phyloP scores from a whole-genome alignment of 2,329 filamentous ascomycete genomes.

The Phyllosticta ampelicida region DNA sequence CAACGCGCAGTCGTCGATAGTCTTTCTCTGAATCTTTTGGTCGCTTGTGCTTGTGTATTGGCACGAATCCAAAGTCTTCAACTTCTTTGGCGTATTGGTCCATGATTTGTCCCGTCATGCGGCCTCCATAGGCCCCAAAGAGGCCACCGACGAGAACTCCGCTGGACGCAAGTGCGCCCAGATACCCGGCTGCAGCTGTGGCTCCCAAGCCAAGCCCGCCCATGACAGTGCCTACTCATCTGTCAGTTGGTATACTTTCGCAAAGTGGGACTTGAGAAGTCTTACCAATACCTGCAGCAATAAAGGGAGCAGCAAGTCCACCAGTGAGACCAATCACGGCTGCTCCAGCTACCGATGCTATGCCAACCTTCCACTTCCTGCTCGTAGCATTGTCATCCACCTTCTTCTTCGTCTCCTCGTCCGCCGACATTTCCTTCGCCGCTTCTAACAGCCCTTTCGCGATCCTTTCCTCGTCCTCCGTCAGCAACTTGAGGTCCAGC shows the following conservation, averaged over 20 bases:
- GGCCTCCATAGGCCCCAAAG: constrained; percentile 83
- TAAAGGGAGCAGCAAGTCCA: constrained; percentile 65
- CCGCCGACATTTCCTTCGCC: constrained; percentile 55
- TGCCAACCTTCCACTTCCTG: constrained; percentile 71
- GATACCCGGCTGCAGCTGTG: constrained; percentile 62
- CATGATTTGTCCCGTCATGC: constrained; percentile 77
- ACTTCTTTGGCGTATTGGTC: constrained; percentile 77
- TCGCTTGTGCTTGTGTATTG: neutral
- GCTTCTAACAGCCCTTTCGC: constrained; percentile 64
- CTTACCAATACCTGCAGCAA: constrained; percentile 55
- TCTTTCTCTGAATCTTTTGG: constrained; percentile 39
- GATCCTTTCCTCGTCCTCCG: constrained; percentile 63
- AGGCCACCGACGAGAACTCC: constrained; percentile 69
- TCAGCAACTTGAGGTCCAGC: constrained; percentile 52
- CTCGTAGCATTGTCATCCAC: constrained; percentile 54
- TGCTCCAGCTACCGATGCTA: constrained; percentile 80
- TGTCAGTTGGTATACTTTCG: neutral
- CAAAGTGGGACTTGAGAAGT: constrained; percentile 17
- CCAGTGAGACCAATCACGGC: constrained; percentile 73
- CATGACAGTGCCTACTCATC: constrained; percentile 53
- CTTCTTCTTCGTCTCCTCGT: constrained; percentile 64
- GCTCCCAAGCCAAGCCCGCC: constrained; percentile 65
- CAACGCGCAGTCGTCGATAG: constrained; percentile 54
- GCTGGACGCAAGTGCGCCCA: constrained; percentile 72
- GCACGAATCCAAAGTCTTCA: constrained; percentile 77